Evolutionary conservation across 202 grass and related monocot species (phyloP).

Genomic region (Carex sylvatica): DNA sequence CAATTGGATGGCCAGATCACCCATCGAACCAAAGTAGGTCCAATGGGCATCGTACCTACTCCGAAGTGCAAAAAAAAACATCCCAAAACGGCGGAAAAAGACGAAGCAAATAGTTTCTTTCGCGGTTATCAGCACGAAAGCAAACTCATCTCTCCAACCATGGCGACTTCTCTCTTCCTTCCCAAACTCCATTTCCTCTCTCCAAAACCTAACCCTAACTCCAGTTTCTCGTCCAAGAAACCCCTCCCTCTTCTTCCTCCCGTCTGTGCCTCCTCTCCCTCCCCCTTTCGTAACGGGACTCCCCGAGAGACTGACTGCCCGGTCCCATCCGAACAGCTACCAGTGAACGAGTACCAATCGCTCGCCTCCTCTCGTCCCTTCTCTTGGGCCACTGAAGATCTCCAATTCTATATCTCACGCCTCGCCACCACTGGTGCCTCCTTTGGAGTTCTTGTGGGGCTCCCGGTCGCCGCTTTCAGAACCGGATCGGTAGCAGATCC

Average conservation of each 20-base stretch:
- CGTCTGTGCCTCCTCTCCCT: conserved; percentile 32
- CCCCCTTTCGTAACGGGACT: conserved; percentile 76
- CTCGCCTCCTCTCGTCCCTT: conserved; percentile 66
- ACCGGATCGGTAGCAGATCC: conserved; percentile 30
- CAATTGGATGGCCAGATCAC: no score
- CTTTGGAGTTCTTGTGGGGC: conserved; percentile 66
- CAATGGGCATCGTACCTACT: no score
- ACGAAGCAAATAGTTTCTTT: not conserved
- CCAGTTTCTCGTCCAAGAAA: not conserved
- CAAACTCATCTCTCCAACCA: conserved; percentile 25
- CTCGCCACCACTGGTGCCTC: conserved; percentile 51
- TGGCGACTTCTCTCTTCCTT: conserved; percentile 56
- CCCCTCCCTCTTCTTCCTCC: not conserved
- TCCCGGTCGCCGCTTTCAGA: conserved; percentile 81
- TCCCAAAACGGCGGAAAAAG: not conserved
- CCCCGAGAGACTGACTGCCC: conserved; percentile 79
- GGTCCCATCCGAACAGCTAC: conserved; percentile 79
- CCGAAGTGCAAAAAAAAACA: no score
- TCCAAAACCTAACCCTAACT: conserved; percentile 25
- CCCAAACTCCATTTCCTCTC: conserved; percentile 37
- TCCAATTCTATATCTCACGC: conserved; percentile 61
- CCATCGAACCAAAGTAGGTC: no score
- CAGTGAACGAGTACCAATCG: conserved; percentile 92
- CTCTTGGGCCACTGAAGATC: conserved; percentile 71
- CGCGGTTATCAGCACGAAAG: conserved; percentile 3